Evolutionary conservation across 192 early-diverging fungal species (phyloP).

Genomic region (Entophlyctis helioformis): DNA sequence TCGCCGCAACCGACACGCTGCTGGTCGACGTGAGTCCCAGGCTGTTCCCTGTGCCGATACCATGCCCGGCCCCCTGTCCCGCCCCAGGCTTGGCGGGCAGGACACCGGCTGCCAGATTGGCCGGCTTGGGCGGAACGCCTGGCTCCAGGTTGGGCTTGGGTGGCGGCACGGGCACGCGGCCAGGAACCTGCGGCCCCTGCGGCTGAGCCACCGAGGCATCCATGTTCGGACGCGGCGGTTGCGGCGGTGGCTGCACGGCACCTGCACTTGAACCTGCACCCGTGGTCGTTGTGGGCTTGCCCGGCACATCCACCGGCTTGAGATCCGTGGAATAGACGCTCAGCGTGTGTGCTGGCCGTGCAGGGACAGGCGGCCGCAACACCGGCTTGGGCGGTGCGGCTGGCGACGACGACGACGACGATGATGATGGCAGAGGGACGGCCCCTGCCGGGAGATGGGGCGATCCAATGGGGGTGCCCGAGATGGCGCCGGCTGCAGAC

Average conservation of each 20-base stretch:
- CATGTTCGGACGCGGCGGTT: neutral
- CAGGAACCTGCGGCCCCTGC: conserved; percentile 3
- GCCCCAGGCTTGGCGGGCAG: neutral
- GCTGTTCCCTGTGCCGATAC: neutral
- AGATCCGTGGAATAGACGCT: conserved; percentile 45
- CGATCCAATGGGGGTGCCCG: too few relatives aligned
- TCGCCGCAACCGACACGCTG: too few relatives aligned
- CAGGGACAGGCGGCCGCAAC: conserved; percentile 32
- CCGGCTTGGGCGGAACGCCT: neutral
- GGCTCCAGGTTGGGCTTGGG: conserved; percentile 12
- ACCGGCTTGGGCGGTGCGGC: conserved; percentile 5
- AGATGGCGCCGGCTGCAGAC: too few relatives aligned
- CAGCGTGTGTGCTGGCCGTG: conserved; percentile 40
- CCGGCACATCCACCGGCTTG: conserved; percentile 9
- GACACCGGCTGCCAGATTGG: neutral
- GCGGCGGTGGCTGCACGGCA: conserved; percentile 2
- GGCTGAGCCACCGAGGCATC: neutral
- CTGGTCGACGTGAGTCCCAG: neutral
- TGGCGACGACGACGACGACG: too few relatives aligned
- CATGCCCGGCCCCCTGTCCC: neutral
- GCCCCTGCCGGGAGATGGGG: too few relatives aligned
- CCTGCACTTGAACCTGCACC: conserved; percentile 17
- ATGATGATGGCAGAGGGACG: too few relatives aligned
- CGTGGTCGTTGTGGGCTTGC: conserved; percentile 1
- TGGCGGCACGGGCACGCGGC: conserved; percentile 6